Evolutionary conservation across 1,139 yeast species (phyloP), one percentile per base, ranked within the genome.

Genomic region (Saccharomyces hybrid): DNA sequence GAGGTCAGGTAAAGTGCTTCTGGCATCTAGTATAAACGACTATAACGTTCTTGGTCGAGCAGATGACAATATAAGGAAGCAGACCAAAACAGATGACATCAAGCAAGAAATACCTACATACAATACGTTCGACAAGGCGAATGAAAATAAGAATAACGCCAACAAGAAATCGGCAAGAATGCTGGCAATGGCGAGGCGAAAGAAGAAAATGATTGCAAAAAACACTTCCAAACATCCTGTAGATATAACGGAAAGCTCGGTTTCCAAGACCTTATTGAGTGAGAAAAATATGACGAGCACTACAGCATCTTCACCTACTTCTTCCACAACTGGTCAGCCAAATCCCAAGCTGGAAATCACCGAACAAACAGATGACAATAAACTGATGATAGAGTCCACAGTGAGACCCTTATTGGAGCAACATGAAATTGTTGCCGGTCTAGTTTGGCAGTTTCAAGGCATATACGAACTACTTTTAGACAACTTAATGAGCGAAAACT

Each of bases 371-470:
- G 90, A 90, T 56, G 86, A 88, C 34, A 86, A 84, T 51, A 88
- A 87, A 67, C 77, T 93, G 46, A 95, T 91, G 56, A 83, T 93
- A 42, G 98, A 93, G 70, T 83, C 89, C 0, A 84, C 83, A 58
- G 75, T 86, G 3, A 80, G 88, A 1, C 89, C 91, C 8, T 75
- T 88, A 2, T 73, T 89, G 9, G 83, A 89, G 7, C 86, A 85
- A 64, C 91, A 88, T 61, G 82, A 87, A 42, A 82, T 84, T 53
- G 87, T 84, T 7, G 83, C 88, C 0, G 93, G 90, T 4, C 75
- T 85, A 51, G 86, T 88, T 0, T 95, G 99, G 98, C 96, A 90
- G 56, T 88, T 91, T 63, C 97, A 91, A 75, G 97, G 97, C n/a
- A 85, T 93, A n/a, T 90, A 86, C 66, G 97, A 90, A 66, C 73